Conservation (phyloP, 768 basidiomycete genomes). For the Dacryopinax spathularia region DNA sequence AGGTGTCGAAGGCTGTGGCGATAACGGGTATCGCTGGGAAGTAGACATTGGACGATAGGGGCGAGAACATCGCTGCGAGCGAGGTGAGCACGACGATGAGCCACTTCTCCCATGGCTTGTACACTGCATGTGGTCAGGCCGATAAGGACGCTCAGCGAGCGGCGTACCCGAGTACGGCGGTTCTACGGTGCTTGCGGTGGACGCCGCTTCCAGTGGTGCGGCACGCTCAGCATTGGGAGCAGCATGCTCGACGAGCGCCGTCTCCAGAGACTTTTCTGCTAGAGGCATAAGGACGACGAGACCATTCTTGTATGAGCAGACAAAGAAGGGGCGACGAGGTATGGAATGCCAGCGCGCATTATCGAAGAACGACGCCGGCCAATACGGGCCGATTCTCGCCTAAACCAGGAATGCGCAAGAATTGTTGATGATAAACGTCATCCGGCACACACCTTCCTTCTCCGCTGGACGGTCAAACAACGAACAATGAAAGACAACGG, state of each 20-base stretch:
- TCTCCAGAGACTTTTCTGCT: neutral
- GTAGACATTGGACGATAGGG: slow-evolving; percentile 45
- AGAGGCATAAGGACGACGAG: neutral
- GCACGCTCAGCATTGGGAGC: neutral
- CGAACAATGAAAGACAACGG: too few relatives aligned
- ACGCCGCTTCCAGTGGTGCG: neutral
- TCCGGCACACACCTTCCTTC: too few relatives aligned
- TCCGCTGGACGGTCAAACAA: too few relatives aligned
- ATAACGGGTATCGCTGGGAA: slow-evolving; percentile 60
- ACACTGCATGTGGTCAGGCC: neutral
- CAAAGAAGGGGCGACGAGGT: neutral
- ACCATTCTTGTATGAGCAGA: neutral
- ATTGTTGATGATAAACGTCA: too few relatives aligned
- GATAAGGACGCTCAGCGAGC: neutral
- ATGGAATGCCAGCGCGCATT: neutral
- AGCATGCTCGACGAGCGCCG: neutral
- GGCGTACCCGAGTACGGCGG: neutral
- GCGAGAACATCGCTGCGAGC: neutral
- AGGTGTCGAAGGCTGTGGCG: slow-evolving; percentile 15
- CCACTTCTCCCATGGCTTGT: slow-evolving; percentile 1
- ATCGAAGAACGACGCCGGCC: neutral
- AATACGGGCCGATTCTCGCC: too few relatives aligned
- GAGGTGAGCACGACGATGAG: slow-evolving; percentile 1
- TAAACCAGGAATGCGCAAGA: too few relatives aligned
- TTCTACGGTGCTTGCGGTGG: neutral